phyloP scores from a whole-genome alignment of 2,329 filamentous ascomycete species.

The Epichloe gansuensis region DNA sequence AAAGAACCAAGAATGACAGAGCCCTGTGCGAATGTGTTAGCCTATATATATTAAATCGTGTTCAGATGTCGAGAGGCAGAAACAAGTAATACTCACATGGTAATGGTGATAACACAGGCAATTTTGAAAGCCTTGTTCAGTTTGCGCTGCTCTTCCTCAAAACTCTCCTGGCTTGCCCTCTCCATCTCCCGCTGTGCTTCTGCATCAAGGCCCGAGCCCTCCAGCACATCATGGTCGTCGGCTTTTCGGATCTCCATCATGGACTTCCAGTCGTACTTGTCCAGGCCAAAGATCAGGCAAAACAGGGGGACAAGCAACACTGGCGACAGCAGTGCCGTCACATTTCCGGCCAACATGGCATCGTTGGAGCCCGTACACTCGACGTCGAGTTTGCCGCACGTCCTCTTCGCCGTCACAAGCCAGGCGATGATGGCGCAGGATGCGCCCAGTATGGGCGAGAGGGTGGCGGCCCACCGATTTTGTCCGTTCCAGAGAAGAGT shows the following conservation, averaged over 20 bases:
- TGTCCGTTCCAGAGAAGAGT: conserved; percentile 73
- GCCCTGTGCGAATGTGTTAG: conserved; percentile 27
- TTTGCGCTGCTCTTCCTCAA: conserved; percentile 33
- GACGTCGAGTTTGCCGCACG: conserved; percentile 58
- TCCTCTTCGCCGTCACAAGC: conserved; percentile 59
- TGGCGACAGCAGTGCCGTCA: conserved; percentile 67
- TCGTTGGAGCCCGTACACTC: conserved; percentile 68
- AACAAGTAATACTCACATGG: conserved; percentile 13
- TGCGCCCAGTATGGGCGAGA: conserved; percentile 55
- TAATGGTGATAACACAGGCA: conserved; percentile 22
- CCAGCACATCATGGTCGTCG: conserved; percentile 63
- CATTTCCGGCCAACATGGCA: conserved; percentile 80
- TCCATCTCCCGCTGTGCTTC: conserved; percentile 13
- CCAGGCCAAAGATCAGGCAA: conserved; percentile 44
- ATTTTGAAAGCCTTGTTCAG: conserved; percentile 41
- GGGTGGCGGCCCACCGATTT: conserved; percentile 56
- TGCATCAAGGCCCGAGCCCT: conserved; percentile 38
- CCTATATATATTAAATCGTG: too few species aligned
- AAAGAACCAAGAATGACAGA: conserved; percentile 61
- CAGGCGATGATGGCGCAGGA: conserved; percentile 56
- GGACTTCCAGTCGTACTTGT: conserved; percentile 75
- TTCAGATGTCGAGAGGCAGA: too few species aligned
- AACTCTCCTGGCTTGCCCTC: conserved; percentile 17
- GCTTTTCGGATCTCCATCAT: conserved; percentile 70
- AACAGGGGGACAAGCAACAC: conserved; percentile 61